Conservation (phyloP, 331 rosid genomes). For the Malus hybrid region DNA sequence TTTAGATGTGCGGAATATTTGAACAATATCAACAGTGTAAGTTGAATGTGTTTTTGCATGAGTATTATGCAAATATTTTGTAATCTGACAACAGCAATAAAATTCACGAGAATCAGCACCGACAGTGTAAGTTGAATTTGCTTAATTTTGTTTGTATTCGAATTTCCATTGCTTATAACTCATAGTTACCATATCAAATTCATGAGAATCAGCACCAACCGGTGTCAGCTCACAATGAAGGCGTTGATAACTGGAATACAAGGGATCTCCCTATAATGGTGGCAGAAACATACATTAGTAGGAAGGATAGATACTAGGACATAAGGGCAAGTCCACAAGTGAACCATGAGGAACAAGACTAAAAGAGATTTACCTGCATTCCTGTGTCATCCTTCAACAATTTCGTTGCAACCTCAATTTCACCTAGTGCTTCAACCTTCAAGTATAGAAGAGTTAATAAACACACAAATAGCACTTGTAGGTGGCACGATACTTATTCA, state of each 20-base stretch:
- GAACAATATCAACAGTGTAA: constrained; percentile 61
- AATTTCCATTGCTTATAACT: background rate
- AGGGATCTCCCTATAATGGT: constrained; percentile 63
- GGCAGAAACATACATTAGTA: constrained; percentile 13
- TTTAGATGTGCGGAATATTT: constrained; percentile 59
- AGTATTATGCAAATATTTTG: constrained; percentile 66
- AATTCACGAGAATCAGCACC: background rate
- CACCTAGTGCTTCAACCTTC: constrained; percentile 92
- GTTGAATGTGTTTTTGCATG: constrained; percentile 87
- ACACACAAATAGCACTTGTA: background rate
- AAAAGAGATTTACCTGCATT: constrained; percentile 51
- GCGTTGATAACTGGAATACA: constrained; percentile 63
- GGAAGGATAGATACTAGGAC: background rate
- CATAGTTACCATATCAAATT: constrained; percentile 68
- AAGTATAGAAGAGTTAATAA: constrained; percentile 22
- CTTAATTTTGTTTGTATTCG: background rate
- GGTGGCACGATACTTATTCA: background rate
- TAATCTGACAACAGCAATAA: constrained; percentile 44
- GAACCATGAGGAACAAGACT: constrained; percentile 8
- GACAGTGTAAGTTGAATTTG: background rate
- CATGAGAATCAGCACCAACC: constrained; percentile 43
- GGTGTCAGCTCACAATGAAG: constrained; percentile 72
- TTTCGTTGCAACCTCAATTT: constrained; percentile 91
- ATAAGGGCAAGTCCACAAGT: background rate
- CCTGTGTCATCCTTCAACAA: constrained; percentile 49